Base-by-base conservation (phyloP, 345 rosid species). In the Rhodomyrtus tomentosa region DNA sequence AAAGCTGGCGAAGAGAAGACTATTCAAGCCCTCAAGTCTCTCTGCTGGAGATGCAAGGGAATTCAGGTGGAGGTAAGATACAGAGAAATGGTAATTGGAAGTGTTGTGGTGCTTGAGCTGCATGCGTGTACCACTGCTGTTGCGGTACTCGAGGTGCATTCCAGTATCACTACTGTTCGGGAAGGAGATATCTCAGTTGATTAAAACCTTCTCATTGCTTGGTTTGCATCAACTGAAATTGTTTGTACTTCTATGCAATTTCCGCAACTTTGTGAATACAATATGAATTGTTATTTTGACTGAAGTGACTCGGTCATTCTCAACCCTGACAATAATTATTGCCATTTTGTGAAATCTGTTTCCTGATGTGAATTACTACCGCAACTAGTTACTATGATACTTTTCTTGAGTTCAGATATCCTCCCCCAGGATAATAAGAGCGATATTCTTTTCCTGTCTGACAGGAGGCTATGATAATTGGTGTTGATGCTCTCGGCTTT, bases 41-140 rank as follows among this genome's bases (percentile, higher is more conserved):
- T 97, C 79, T 94, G 99, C 87, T 95, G 93, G 91, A 93, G 95
- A 91, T 89, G 91, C 83, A 94, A 94, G 88, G 92, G 96, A 73
- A 90, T 97, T 76, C 98, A 91, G 89, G 98, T 93, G 40, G 98
- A 97, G 98, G 99, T 97, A 93, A 91, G 36, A 42, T 68, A 48
- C 50, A 54, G 24, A 21, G 5, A 15, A 27, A 27, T 7, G 42
- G 74, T 62, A 29, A 21, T 29, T 62, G 32, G 74, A 62, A 62
- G 74, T 62, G 74, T 29, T 13, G 10, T 59, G 40, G 40, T 62
- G 74, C 79, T 36, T 36, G 36, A 36, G 79, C 25, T 68, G 45
- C 79, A 68, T 32, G 25, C 25, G 2, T 68, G 45, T 36, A 36
- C 79, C 79, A 10, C 45, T 68, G 79, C 79, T 68, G 79, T 36